Evolutionary conservation across 176 grass and related monocot genomes (phyloP), one percentile per base, ranked within the genome.

Genomic region (Phyllostachys edulis): DNA sequence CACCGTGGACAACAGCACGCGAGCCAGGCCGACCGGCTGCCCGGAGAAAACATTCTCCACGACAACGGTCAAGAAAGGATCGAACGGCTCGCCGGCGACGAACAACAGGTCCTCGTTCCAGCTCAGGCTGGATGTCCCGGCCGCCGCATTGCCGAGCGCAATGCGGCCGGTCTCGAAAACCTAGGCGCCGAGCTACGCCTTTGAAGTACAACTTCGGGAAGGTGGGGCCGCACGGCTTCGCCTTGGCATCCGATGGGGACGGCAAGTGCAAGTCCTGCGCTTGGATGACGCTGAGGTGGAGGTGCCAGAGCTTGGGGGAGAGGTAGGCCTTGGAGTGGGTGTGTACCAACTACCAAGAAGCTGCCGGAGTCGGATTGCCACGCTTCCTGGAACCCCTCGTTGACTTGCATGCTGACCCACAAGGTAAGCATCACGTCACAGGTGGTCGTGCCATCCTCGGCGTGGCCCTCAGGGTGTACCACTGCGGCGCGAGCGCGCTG

Each of bases 21-120:
- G 91, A 9, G 86, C 88, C 59, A 92, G 89, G 3, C 96, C 96
- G 15, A 99, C 91, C 4, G 84, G 44, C 42, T 89, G 79, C 15
- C 89, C 89, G 0, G 85, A 88, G 27, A 90, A 89, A 2, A 89
- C 76, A 32, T 99, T 91, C 71, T 99, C 96, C 6, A 99, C 93
- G n/a, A 71, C 73, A 38, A 99, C 89, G 13, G 86, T 87, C 23
- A 99, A 44, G 47, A 90, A 94, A 0, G 96, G 96, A 65, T 96
- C 96, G 73, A 96, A 99, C 7, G 96, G 96, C 81, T 99, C 96
- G 1, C 93, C 96, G 9, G 90, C 96, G 17, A 99, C 96, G 80
- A 99, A 99, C 40, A 99, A 62, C 61, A 99, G 80, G 66, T 99
- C 96, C 81, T 99, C 96, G 77, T 99, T 96, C 96, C 96, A 99